Evolutionary conservation across 345 rosid species (phyloP).

Genomic region (Ricinus communis): DNA sequence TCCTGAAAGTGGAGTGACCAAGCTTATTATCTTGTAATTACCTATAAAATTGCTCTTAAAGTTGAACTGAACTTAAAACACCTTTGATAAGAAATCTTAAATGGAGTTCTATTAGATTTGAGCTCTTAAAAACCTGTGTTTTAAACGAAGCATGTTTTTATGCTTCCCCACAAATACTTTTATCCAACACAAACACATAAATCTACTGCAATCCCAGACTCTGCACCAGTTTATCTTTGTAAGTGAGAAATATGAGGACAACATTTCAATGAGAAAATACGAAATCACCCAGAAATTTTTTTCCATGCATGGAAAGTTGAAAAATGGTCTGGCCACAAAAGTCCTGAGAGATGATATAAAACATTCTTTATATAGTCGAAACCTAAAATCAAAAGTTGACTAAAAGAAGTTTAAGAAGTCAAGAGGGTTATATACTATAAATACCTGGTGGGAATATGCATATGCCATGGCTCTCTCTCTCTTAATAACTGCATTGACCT

Average conservation of each 20-base stretch:
- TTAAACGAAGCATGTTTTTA: too few species aligned
- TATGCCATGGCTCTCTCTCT: constrained; percentile 91
- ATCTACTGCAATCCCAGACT: too few species aligned
- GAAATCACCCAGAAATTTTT: background rate
- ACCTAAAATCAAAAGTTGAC: background rate
- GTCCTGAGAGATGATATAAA: background rate
- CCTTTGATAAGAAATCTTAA: too few species aligned
- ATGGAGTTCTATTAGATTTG: too few species aligned
- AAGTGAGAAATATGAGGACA: too few species aligned
- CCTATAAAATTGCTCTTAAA: too few species aligned
- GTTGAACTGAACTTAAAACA: too few species aligned
- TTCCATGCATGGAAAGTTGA: background rate
- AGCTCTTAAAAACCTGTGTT: too few species aligned
- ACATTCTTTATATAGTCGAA: too few species aligned
- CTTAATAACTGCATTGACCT: constrained; percentile 76
- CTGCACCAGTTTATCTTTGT: too few species aligned
- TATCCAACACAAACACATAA: too few species aligned
- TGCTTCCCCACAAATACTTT: too few species aligned
- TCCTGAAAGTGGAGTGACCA: background rate
- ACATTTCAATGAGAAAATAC: background rate
- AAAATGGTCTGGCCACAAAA: background rate
- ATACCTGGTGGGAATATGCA: constrained; percentile 88
- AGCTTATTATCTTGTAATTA: background rate
- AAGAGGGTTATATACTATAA: background rate
- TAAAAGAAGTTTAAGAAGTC: background rate